Evolutionary conservation across 2,329 filamentous ascomycete species (phyloP).

Genomic region (Pseudogymnoascus sp.): DNA sequence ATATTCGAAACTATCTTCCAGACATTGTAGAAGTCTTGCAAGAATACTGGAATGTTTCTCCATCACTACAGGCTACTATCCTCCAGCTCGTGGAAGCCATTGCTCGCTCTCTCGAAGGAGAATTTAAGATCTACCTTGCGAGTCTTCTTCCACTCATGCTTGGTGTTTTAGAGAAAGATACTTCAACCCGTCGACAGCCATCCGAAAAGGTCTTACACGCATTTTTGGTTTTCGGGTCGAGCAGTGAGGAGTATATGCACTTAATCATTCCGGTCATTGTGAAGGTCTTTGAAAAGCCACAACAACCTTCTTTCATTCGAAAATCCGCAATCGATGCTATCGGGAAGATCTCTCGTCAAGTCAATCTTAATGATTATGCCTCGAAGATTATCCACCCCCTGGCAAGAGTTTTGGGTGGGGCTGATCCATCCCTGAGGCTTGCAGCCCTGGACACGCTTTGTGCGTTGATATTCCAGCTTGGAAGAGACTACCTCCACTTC

Average conservation of each 20-base stretch:
- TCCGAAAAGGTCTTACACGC: constrained; percentile 90
- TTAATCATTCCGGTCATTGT: constrained; percentile 95
- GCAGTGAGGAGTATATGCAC: constrained; percentile 98
- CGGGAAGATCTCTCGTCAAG: constrained; percentile 86
- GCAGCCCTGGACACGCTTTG: constrained; percentile 90
- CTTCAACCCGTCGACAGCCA: constrained; percentile 63
- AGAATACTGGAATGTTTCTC: constrained; percentile 80
- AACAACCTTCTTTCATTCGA: constrained; percentile 69
- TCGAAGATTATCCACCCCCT: constrained; percentile 94
- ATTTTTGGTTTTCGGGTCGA: constrained; percentile 91
- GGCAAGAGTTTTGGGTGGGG: constrained; percentile 68
- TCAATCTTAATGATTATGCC: constrained; percentile 95
- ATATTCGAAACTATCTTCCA: constrained; percentile 84
- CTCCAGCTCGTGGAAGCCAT: constrained; percentile 89
- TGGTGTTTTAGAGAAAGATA: constrained; percentile 82
- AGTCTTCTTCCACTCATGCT: constrained; percentile 88
- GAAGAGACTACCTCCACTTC: constrained; percentile 91
- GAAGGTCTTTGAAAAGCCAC: constrained; percentile 82
- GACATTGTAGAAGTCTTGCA: constrained; percentile 80
- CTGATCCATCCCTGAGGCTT: constrained; percentile 65
- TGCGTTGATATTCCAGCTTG: constrained; percentile 89
- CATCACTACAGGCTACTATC: constrained; percentile 82
- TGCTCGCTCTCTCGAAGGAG: constrained; percentile 84
- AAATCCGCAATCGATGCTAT: constrained; percentile 92
- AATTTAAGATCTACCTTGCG: constrained; percentile 95